Conservation (phyloP, 306 rosid genomes). For the Cicer judaicum region DNA sequence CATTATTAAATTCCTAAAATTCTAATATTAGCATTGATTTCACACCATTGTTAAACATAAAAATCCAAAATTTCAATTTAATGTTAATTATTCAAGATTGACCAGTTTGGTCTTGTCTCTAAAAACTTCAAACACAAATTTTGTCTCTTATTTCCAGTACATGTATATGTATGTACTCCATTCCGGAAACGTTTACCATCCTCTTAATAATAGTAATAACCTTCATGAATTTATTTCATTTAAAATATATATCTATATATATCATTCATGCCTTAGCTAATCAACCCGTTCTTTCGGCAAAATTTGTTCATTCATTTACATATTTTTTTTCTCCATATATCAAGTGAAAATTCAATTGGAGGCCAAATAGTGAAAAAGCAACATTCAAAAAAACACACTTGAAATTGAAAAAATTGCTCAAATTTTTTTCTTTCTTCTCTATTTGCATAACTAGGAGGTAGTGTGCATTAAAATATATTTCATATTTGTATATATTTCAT, state of each 20-base stretch:
- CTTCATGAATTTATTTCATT: slow-evolving; percentile 7
- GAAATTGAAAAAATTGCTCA: not conserved
- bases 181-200: not conserved
- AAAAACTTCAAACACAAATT: not conserved
- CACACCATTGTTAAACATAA: not conserved
- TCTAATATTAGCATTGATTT: not conserved
- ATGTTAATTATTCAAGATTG: not conserved
- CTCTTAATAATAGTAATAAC: not conserved
- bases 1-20: slow-evolving; percentile 1
- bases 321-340: not conserved
- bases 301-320: too few relatives aligned
- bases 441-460: not conserved
- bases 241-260: not conserved
- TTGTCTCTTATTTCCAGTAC: not conserved
- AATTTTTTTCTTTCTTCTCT: not conserved
- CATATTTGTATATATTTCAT: too few relatives aligned
- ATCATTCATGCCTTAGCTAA: not conserved
- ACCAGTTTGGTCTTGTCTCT: not conserved
- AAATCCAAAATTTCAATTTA: not conserved
- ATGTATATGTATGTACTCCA: too few relatives aligned
- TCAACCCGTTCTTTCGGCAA: not conserved
- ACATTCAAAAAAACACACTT: slow-evolving; percentile 40
- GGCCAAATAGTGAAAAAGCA: not conserved
- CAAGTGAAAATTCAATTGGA: not conserved
- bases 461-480: not conserved